These are phyloP conservation scores for Populus simonii DNA, from an alignment of 345 rosid genomes.

Conservation along the genomic window DNA sequence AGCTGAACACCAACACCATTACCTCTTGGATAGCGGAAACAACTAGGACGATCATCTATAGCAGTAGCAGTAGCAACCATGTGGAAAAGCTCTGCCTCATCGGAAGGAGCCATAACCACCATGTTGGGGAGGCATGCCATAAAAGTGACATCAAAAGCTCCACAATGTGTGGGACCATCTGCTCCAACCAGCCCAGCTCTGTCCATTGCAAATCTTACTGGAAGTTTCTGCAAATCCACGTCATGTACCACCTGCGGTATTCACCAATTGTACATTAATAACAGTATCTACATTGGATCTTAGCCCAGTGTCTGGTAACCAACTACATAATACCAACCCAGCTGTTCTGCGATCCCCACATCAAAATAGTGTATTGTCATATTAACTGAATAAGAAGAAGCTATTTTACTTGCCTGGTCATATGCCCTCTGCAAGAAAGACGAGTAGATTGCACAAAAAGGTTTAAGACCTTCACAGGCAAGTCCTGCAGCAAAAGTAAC, in stretches of 20 bases:
- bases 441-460: constrained; percentile 91
- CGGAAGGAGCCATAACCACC: constrained; percentile 99
- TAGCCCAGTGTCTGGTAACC: neutral
- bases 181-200: constrained; percentile 98
- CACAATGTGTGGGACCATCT: constrained; percentile 97
- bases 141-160: constrained; percentile 87
- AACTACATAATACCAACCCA: neutral
- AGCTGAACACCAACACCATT: constrained; percentile 73
- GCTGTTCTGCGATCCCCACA: too few species aligned
- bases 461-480: constrained; percentile 93
- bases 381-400: neutral
- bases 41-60: constrained; percentile 89
- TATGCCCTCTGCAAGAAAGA: constrained; percentile 98
- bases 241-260: constrained; percentile 80
- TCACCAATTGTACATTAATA: constrained; percentile 5
- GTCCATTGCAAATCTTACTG: constrained; percentile 97
- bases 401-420: constrained; percentile 67
- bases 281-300: neutral
- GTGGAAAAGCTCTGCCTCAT: constrained; percentile 95
- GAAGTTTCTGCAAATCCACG: constrained; percentile 90
- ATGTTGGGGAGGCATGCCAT: constrained; percentile 99
- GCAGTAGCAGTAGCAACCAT: constrained; percentile 97
- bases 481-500: constrained; percentile 98
- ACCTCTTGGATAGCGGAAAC: constrained; percentile 96
- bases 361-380: neutral